Evolutionary conservation across 768 basidiomycete genomes (phyloP).

Genomic region (Mycena crocata): DNA sequence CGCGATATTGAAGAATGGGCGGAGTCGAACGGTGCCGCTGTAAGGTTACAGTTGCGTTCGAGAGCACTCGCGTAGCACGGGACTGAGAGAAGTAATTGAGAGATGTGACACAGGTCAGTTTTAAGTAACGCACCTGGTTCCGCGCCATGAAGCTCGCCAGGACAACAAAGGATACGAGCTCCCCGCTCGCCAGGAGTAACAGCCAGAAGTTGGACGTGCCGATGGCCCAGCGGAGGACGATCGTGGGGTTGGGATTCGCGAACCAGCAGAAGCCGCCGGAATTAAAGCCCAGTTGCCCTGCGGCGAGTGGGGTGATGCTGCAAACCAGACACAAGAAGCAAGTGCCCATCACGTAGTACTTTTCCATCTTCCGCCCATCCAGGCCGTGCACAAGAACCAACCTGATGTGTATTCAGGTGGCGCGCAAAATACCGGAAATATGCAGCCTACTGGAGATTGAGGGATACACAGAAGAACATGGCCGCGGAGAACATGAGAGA

Average conservation of each 20-base stretch:
- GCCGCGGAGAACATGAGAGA: background rate
- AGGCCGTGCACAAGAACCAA: conserved; percentile 5
- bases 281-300: background rate
- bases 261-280: background rate
- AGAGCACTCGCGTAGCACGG: too few relatives aligned
- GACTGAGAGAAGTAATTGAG: too few relatives aligned
- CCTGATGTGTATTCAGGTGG: too few relatives aligned
- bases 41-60: too few relatives aligned
- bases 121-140: background rate
- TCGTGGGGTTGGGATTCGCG: background rate
- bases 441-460: conserved; percentile 5
- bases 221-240: background rate
- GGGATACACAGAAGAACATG: conserved; percentile 2
- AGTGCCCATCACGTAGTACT: conserved; percentile 1
- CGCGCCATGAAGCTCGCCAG: background rate
- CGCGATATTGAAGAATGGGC: too few relatives aligned
- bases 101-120: too few relatives aligned
- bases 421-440: too few relatives aligned
- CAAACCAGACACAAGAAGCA: background rate
- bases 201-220: conserved; percentile 3
- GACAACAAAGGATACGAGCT: conserved; percentile 6
- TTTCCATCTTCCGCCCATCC: conserved; percentile 5
- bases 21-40: too few relatives aligned
- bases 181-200: background rate
- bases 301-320: background rate